Evolutionary conservation across 225 moss, liverwort and hornwort genomes (phyloP), one percentile per base, ranked within the genome.

Genomic region (Ulota crispa): DNA sequence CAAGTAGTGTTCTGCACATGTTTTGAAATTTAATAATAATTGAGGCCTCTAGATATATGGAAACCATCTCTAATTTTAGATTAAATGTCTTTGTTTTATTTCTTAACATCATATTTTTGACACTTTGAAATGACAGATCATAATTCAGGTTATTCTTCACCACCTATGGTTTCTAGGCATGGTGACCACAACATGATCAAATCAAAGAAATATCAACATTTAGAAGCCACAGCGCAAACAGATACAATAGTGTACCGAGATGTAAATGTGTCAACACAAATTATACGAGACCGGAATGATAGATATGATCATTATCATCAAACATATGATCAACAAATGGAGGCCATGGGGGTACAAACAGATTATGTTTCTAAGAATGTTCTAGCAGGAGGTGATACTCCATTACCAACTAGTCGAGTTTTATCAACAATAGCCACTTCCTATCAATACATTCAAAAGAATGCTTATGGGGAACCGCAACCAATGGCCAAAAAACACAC

Each of bases 271-370:
- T 76, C 81, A 13, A 1, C 77, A 13, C 80, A 81, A 86, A 65
- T 80, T 8, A 8, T 53, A 64, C 0, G 0, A 12, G 37, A 79
- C 6, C 8, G 0, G 62, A 69, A 56, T 62, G n/a, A 78, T 56
- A 69, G 62, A 32, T 79, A 75, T 47, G 28, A 86, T 0, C 64
- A n/a, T 23, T 86, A 75, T 75, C 37, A 79, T 23, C 21, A 9
- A 1, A 56, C 28, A 5, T 47, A 31, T 41, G 60, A 86, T 39
- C 76, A 0, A 1, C 78, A 83, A 32, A 55, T 1, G 31, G 85
- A 89, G 9, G 75, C 32, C 0, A 83, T 64, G 50, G 39, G 9
- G 39, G 85, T 87, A 3, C 88, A 88, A 79, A 68, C 79, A 1
- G 73, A 94, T 72, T 81, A 32, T 1, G 1, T 26, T 0, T 57